Evolutionary conservation across 345 rosid species (phyloP).

Genomic region (Gossypium longicalyx): DNA sequence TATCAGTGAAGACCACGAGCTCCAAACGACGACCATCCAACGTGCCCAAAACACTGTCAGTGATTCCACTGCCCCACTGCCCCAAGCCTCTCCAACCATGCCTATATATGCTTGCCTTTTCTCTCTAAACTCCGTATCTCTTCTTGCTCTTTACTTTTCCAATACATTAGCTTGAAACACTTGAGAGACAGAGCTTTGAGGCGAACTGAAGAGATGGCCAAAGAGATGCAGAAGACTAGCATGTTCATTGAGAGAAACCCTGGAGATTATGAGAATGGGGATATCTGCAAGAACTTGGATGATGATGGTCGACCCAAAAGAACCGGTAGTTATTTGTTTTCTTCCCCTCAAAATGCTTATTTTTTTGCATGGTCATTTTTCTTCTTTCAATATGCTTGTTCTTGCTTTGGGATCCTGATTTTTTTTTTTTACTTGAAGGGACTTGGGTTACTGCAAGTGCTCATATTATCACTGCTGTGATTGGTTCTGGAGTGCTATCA

Average conservation of each 20-base stretch:
- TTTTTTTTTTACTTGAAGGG: constrained; percentile 34
- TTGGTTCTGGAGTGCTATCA: constrained; percentile 83
- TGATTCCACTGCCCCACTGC: neutral
- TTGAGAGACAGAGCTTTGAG: neutral
- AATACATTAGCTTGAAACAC: neutral
- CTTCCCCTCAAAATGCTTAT: neutral
- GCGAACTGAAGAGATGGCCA: constrained; percentile 23
- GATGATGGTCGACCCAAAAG: constrained; percentile 70
- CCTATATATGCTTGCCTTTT: neutral
- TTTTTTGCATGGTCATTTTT: neutral
- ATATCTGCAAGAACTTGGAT: constrained; percentile 43
- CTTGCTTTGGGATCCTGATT: neutral
- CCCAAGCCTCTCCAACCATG: neutral
- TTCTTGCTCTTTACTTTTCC: neutral
- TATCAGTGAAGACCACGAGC: neutral
- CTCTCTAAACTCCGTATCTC: neutral
- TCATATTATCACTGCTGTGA: constrained; percentile 89
- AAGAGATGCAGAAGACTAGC: constrained; percentile 30
- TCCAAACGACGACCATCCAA: constrained; percentile 3
- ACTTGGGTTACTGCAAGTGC: constrained; percentile 80
- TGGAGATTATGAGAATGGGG: constrained; percentile 27
- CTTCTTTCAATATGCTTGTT: neutral
- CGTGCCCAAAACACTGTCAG: constrained; percentile 8
- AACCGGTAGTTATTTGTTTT: constrained; percentile 38
- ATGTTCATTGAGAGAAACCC: constrained; percentile 39